Percentiles rank a stretch among this genome's conserved stretches.
These are phyloP conservation scores for Melampsora occidentalis DNA, from an alignment of 1,284 basidiomycete genomes.

Conservation along the genomic window DNA sequence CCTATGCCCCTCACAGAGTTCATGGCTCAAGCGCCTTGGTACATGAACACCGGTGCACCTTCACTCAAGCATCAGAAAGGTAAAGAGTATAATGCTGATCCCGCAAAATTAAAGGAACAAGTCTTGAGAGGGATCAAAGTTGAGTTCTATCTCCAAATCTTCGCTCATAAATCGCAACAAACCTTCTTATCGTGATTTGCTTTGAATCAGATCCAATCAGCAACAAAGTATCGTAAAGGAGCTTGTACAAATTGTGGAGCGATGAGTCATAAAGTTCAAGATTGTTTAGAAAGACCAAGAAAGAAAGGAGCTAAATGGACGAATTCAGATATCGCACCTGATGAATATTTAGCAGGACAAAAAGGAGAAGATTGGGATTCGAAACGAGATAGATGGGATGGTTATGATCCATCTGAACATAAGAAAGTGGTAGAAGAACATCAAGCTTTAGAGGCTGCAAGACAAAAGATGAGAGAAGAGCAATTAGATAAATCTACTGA, in stretches of 20 bases:
- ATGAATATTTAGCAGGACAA: slow-evolving; percentile 72
- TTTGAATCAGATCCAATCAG: slow-evolving; percentile 65
- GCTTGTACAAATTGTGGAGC: slow-evolving; percentile 99
- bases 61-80: slow-evolving; percentile 81
- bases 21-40: slow-evolving; percentile 87
- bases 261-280: slow-evolving; percentile 83
- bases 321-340: slow-evolving; percentile 81
- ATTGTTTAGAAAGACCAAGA: slow-evolving; percentile 93
- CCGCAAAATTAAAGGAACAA: slow-evolving; percentile 78
- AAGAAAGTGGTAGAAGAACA: slow-evolving; percentile 87
- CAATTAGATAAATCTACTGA: slow-evolving; percentile 89
- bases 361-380: slow-evolving; percentile 74
- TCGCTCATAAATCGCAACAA: not conserved
- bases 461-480: slow-evolving; percentile 85
- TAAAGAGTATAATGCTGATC: slow-evolving; percentile 63
- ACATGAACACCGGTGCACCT: slow-evolving; percentile 84
- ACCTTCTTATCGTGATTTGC: not conserved
- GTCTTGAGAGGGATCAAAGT: slow-evolving; percentile 84
- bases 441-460: slow-evolving; percentile 82
- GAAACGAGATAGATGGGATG: slow-evolving; percentile 97
- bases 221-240: slow-evolving; percentile 94
- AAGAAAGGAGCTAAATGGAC: slow-evolving; percentile 95
- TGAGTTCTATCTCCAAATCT: not conserved
- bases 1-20: slow-evolving; percentile 66
- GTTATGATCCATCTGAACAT: slow-evolving; percentile 86